Base-by-base conservation (phyloP, 2,329 filamentous ascomycete genomes). In the Conoideocrella luteorostrata region DNA sequence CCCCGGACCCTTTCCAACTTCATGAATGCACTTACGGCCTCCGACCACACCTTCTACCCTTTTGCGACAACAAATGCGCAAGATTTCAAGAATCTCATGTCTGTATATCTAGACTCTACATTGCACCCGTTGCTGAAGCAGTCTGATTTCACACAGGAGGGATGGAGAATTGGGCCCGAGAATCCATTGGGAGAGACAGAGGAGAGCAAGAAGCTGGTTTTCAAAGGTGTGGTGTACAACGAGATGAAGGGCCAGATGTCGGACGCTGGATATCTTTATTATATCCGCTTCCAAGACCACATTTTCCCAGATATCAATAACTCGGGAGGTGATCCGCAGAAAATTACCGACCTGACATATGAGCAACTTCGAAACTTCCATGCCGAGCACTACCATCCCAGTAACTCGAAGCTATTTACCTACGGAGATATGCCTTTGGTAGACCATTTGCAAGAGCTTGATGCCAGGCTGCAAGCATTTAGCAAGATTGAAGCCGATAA, bases 161-260 rank as follows among this genome's bases (percentile, higher is more conserved):
- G 93, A 40, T 98, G 93, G 93, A 81, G 93, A 39, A 82, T 98
- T 50, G 93, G 93, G 0, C 93, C 93, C 0, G 89, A 95, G 66
- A 93, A 97, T 60, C 88, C 84, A 2, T 71, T 78, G 40, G 76
- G 83, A 1, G 73, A 63, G 49, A 60, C 63, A 9, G 70, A 61
- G 56, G 74, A 81, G 44, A 77, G 81, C 58, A 79, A 81, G 61
- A 80, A 80, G 50, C 68, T 95, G 32, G 87, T 95, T 1, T 97
- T 97, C 74, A 97, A 97, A 69, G 91, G 91, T 21, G 93, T 97
- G 2, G 91, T 97, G 1, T 97, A 97, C 69, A 98, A 98, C 58
- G 93, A 98, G 69, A 98, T 98, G 93, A 98, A 98, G 68, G 93
- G 93, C 0, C 90, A 96, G 60, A 95, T 97, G 83, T 97, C 93